Conservation (phyloP, 176 grass and related monocot genomes). For the Triticum urartu region DNA sequence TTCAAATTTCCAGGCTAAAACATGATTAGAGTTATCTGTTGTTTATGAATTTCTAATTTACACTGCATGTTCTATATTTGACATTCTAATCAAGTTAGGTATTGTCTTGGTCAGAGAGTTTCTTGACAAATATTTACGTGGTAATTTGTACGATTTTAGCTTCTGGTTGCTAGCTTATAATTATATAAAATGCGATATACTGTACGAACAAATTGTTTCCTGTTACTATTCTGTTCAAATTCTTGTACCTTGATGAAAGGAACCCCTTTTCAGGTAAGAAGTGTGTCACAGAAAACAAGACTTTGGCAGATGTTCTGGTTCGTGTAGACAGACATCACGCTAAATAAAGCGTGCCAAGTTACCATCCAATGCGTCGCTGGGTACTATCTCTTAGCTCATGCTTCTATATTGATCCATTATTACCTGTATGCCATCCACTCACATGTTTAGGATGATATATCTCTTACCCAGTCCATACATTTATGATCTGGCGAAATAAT, state of each 20-base stretch:
- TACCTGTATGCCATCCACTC: neutral
- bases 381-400: neutral
- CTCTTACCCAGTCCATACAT: neutral
- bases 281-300: neutral
- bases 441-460: neutral
- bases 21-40: neutral
- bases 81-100: no score
- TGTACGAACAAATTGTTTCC: neutral
- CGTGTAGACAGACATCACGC: neutral
- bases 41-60: neutral
- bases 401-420: neutral
- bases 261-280: conserved; percentile 5
- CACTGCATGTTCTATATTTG: neutral
- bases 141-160: no score
- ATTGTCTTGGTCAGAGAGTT: neutral
- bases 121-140: no score
- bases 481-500: neutral
- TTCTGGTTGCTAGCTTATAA: neutral
- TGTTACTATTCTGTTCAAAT: neutral
- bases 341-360: neutral
- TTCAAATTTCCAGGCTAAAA: neutral
- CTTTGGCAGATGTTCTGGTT: neutral
- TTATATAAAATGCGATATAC: neutral
- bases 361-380: neutral
- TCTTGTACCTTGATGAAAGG: neutral